Evolutionary conservation across 768 basidiomycete genomes (phyloP), one percentile per base, ranked within the genome.

Genomic region (Paxillus ammoniavirescens): DNA sequence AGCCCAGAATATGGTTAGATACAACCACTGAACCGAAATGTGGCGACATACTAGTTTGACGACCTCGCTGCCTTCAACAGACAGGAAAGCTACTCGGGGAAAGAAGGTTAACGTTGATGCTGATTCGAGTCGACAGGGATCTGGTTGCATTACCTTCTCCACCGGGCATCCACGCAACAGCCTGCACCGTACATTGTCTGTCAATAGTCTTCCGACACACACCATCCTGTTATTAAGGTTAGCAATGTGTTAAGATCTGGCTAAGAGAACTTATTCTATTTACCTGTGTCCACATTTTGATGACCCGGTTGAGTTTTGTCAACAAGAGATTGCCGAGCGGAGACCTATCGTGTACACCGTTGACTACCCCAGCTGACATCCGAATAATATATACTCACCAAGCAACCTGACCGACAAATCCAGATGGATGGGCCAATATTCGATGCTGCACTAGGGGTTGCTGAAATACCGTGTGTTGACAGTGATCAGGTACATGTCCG

Each of bases 321-420:
- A 91, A 67, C 7, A 91, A 72, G 45, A 76, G 66, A 47, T 76
- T 75, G 14, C 88, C 86, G 33, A 74, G 77, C 0, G 87, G 86
- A 14, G 86, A 86, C 86, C 83, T 84, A 52, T 17, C 38, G 10
- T 45, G 15, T 18, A 26, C 14, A 45, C 4, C 4, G n/a, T 31
- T 15, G 30, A 31, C 12, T 12, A 30, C 15, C 43, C 28, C 26
- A n/a, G 5, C 12, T 31, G 14, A 8, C 7, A 35, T 35, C 14
- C 15, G 14, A n/a, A 45, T 14, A 28, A 30, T 30, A 37, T 6
- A 38, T 18, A 30, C 71, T 49, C 53, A 84, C 86, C 88, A 91
- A 30, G 86, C 87, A 31, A 89, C 87, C 68, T 89, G 87, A 33
- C 83, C 81, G 31, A 88, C 82, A 66, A 89, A 88, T n/a, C 84